phyloP scores from a whole-genome alignment of 768 basidiomycete genomes.

The Pulveroboletus frians region DNA sequence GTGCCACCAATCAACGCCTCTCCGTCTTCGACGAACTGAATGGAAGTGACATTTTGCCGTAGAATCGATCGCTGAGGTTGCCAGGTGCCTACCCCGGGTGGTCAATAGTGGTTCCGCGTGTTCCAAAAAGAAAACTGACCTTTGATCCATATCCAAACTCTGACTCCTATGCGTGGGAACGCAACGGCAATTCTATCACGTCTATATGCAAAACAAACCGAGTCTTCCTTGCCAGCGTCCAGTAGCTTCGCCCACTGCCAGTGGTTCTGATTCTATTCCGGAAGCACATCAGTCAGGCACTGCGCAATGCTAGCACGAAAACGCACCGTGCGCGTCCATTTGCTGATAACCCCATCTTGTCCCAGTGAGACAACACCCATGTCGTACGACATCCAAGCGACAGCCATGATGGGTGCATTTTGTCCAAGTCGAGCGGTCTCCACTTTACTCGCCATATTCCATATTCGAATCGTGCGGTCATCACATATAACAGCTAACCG shows the following conservation, averaged over 20 bases:
- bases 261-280: constrained; percentile 39
- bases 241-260: constrained; percentile 58
- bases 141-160: constrained; percentile 58
- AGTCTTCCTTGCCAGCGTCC: constrained; percentile 43
- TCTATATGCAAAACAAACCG: constrained; percentile 49
- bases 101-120: background rate
- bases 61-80: constrained; percentile 57
- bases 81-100: constrained; percentile 48
- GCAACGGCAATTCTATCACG: constrained; percentile 60
- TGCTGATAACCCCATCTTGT: constrained; percentile 52
- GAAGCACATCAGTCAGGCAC: background rate
- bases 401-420: constrained; percentile 42
- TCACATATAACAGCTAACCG: constrained; percentile 56
- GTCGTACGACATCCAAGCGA: constrained; percentile 58
- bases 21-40: constrained; percentile 61
- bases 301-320: background rate
- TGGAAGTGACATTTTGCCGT: constrained; percentile 58
- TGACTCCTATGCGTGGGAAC: constrained; percentile 53
- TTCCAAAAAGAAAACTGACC: constrained; percentile 32
- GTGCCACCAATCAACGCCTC: constrained; percentile 64
- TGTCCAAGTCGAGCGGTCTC: constrained; percentile 58
- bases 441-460: constrained; percentile 41
- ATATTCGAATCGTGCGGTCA: constrained; percentile 61
- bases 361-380: constrained; percentile 52
- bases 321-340: constrained; percentile 55